Evolutionary conservation across 345 rosid genomes (phyloP).

Genomic region (Brassica rapa): DNA sequence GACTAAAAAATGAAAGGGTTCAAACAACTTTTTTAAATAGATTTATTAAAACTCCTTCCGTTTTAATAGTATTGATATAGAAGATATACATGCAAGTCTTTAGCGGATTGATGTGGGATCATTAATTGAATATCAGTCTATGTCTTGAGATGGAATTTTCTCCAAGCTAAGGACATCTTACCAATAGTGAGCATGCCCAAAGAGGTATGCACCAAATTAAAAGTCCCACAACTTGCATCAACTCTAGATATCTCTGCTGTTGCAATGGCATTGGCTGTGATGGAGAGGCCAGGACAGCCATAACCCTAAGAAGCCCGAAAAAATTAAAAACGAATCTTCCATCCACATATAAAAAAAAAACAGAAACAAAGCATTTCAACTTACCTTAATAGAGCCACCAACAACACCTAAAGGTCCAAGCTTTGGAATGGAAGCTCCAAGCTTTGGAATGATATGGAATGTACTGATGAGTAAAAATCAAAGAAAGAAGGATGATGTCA

Average conservation of each 20-base stretch:
- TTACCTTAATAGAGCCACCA: slow-evolving; percentile 94
- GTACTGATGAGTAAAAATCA: slow-evolving; percentile 52
- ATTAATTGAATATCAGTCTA: no score
- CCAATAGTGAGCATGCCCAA: slow-evolving; percentile 97
- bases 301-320: slow-evolving; percentile 60
- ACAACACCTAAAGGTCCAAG: slow-evolving; percentile 60
- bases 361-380: not conserved
- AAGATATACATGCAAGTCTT: no score
- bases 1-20: no score
- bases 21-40: no score
- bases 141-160: no score
- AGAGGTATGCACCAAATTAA: slow-evolving; percentile 84
- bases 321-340: slow-evolving; percentile 6
- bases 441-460: slow-evolving; percentile 77
- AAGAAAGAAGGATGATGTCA: not conserved
- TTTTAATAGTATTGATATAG: not conserved
- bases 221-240: slow-evolving; percentile 93
- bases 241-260: slow-evolving; percentile 87
- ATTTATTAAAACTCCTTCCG: no score
- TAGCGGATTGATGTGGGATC: no score
- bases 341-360: slow-evolving; percentile 4
- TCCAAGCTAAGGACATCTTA: slow-evolving; percentile 66
- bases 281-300: slow-evolving; percentile 88
- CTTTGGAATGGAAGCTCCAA: slow-evolving; percentile 70
- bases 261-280: slow-evolving; percentile 69